Evolutionary conservation across 805 yeast genomes (phyloP), one percentile per base, ranked within the genome.

Genomic region (Hanseniaspora vineae): DNA sequence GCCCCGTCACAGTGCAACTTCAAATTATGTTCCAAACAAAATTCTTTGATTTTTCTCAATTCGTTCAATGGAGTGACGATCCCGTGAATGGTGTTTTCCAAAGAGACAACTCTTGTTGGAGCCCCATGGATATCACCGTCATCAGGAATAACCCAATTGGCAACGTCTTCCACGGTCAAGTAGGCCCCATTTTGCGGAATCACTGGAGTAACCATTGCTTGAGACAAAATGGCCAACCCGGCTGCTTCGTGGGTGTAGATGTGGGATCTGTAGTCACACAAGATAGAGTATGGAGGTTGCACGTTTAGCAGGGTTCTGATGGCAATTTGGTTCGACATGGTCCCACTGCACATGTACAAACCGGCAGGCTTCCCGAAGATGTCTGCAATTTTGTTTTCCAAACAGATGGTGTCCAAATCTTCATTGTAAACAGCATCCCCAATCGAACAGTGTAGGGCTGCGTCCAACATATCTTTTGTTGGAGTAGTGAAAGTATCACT

Each of bases 401-500:
- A 67, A 18, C 66, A 73, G 31, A 71, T 61, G 20, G 95, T 85
- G 53, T 81, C 78, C 18, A 65, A 65, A 61, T 89, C 97, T 61
- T 89, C 96, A 52, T 77, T 72, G 66, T 86, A 86, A n/a, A 89
- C 96, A 10, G 90, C 75, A 59, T 89, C 97, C 42, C 97, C 97
- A 44, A 76, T 71, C 1, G 89, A 66, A 31, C 84, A 75, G 6
- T 60, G 54, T 29, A 69, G 45, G 43, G 76, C 78, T 43, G 87
- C 78, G 49, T 74, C 71, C 17, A 83, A 60, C 90, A 88, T 86
- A 39, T 76, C 69, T 33, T 69, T 67, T 0, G 95, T 78, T 19
- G 97, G 97, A 12, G 84, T 83, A 3, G 96, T 88, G 73, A 87
- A 86, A 1, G 97, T 89, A 63, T 89, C 97, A 61, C 86, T 70